A percentile compares a stretch with the other conserved stretches of the same genome.
Evolutionary conservation across 306 rosid genomes (phyloP).

Genomic region (Trifolium pratense): DNA sequence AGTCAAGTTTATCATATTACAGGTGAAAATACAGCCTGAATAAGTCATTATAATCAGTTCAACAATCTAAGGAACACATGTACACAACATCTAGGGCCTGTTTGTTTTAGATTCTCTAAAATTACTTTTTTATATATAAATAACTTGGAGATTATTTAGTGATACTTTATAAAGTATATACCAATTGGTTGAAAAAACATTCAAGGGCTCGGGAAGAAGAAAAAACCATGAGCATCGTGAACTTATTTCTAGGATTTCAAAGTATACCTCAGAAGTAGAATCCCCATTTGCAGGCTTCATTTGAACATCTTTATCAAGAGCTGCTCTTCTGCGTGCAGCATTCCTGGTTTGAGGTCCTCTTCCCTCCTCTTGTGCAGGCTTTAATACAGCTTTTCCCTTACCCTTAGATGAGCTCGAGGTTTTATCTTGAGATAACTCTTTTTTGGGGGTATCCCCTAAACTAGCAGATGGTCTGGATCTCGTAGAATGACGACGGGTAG

Average conservation of each 20-base stretch:
- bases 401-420: slow-evolving; percentile 83
- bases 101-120: too few species aligned
- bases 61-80: not conserved
- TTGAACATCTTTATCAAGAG: slow-evolving; percentile 82
- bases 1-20: not conserved
- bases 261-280: slow-evolving; percentile 93
- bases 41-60: slow-evolving; percentile 1
- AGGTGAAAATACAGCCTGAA: not conserved
- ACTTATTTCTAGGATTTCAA: slow-evolving; percentile 25
- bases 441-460: slow-evolving; percentile 70
- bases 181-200: too few species aligned
- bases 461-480: slow-evolving; percentile 84
- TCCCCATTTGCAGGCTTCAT: slow-evolving; percentile 78
- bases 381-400: slow-evolving; percentile 94
- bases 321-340: slow-evolving; percentile 85
- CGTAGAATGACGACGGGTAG: slow-evolving; percentile 79
- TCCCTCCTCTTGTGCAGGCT: slow-evolving; percentile 82
- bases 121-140: too few species aligned
- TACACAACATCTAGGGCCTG: not conserved
- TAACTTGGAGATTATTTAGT: too few species aligned
- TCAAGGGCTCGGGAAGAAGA: not conserved
- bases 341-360: slow-evolving; percentile 96
- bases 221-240: not conserved
- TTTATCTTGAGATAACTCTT: slow-evolving; percentile 76
- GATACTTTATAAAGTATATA: too few species aligned